Percentiles rank a stretch among this genome's conserved stretches.
Evolutionary conservation across 1,139 yeast genomes (phyloP).

Genomic region (Blastobotrys malaysiensis): DNA sequence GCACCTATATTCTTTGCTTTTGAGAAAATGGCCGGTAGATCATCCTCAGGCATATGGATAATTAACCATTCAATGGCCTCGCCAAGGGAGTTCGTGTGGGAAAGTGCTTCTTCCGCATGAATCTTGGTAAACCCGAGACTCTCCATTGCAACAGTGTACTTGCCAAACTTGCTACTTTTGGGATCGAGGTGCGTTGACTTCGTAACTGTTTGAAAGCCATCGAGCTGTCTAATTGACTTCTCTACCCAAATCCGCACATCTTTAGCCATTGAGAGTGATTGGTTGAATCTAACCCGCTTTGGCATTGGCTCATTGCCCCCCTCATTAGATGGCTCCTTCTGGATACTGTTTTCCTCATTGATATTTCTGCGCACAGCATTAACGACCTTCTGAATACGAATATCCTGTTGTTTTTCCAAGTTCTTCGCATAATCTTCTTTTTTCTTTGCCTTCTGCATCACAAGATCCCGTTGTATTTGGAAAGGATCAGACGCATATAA

Average conservation of each 20-base stretch:
- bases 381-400: slow-evolving; percentile 9
- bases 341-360: neutral
- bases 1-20: slow-evolving; percentile 29
- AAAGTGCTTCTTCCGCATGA: slow-evolving; percentile 69
- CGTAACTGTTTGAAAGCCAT: slow-evolving; percentile 22
- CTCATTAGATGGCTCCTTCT: neutral
- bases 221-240: slow-evolving; percentile 26
- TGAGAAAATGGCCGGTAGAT: slow-evolving; percentile 54
- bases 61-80: slow-evolving; percentile 71
- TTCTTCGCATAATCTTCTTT: slow-evolving; percentile 14
- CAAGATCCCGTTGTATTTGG: slow-evolving; percentile 49
- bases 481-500: slow-evolving; percentile 69
- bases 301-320: neutral
- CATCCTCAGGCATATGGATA: slow-evolving; percentile 91
- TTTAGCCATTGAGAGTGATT: slow-evolving; percentile 31
- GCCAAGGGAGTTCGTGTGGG: slow-evolving; percentile 46
- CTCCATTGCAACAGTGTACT: slow-evolving; percentile 27
- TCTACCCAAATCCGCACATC: slow-evolving; percentile 30
- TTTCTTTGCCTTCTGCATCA: slow-evolving; percentile 20
- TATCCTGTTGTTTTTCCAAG: slow-evolving; percentile 7
- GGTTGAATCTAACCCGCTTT: slow-evolving; percentile 23
- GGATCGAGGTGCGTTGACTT: neutral
- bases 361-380: slow-evolving; percentile 4
- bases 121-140: slow-evolving; percentile 61
- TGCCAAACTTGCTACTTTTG: neutral